A percentile compares a stretch with the other conserved stretches of the same genome.
Conservation (phyloP, 306 rosid species). For the Vigna nakashimae region DNA sequence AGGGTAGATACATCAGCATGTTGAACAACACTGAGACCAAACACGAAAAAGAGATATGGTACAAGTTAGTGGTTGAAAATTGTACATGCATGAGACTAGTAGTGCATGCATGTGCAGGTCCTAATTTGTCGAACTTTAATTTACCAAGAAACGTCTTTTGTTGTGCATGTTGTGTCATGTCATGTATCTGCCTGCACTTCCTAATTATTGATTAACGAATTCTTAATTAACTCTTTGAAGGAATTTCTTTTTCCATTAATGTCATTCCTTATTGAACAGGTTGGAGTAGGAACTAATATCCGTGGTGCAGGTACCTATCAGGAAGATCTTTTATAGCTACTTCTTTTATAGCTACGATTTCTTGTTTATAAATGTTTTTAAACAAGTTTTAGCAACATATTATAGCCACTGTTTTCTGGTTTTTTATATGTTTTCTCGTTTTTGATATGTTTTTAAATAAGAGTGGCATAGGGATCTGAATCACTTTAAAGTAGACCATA, state of each 20-base stretch:
- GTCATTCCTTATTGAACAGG: too few relatives aligned
- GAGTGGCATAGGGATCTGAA: too few relatives aligned
- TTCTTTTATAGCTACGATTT: too few relatives aligned
- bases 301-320: neutral
- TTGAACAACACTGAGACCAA: slow-evolving; percentile 24
- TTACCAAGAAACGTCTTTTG: slow-evolving; percentile 54
- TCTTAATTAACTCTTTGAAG: neutral
- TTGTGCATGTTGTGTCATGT: slow-evolving; percentile 49
- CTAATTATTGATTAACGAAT: slow-evolving; percentile 19
- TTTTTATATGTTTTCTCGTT: too few relatives aligned
- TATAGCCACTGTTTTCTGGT: too few relatives aligned
- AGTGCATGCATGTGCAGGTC: slow-evolving; percentile 53
- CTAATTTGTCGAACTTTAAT: slow-evolving; percentile 35
- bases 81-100: slow-evolving; percentile 46
- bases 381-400: too few relatives aligned
- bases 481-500: too few relatives aligned
- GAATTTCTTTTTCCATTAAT: too few relatives aligned
- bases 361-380: too few relatives aligned
- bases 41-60: slow-evolving; percentile 10
- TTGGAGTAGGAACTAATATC: too few relatives aligned
- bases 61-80: slow-evolving; percentile 21
- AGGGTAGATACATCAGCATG: neutral
- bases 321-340: neutral
- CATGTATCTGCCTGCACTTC: neutral
- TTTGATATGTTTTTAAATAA: too few relatives aligned